phyloP scores from a whole-genome alignment of 257 asterid genomes.

The Henckelia pumila region DNA sequence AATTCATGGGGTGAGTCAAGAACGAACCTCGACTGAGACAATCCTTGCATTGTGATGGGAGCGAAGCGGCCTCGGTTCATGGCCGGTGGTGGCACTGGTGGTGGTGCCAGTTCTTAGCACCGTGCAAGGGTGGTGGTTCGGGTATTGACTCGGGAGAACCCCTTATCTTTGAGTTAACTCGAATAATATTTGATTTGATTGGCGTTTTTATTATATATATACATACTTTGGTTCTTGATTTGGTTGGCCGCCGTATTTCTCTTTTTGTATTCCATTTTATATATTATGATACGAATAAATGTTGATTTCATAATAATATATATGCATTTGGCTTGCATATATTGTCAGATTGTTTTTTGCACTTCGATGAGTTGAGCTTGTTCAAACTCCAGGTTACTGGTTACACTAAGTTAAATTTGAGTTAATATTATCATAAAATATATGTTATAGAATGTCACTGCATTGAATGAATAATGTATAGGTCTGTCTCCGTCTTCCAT shows the following conservation, averaged over 20 bases:
- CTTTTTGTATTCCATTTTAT: no score
- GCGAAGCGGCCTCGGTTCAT: slow-evolving; percentile 2
- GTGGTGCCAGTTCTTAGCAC: slow-evolving; percentile 27
- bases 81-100: not conserved
- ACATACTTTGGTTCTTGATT: not conserved
- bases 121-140: slow-evolving; percentile 80
- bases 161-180: slow-evolving; percentile 38
- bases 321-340: no score
- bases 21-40: slow-evolving; percentile 68
- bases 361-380: not conserved
- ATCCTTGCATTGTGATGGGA: slow-evolving; percentile 44
- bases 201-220: no score
- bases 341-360: no score
- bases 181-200: not conserved
- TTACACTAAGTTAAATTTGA: no score
- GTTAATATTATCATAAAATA: not conserved
- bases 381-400: no score
- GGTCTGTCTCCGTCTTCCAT: no score
- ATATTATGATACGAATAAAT: not conserved
- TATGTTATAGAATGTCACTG: no score
- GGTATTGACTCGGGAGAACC: slow-evolving; percentile 78
- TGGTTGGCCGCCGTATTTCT: not conserved
- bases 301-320: no score
- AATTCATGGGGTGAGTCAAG: slow-evolving; percentile 71
- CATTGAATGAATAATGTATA: no score